Base-by-base conservation (phyloP, 306 rosid genomes). In the Corylus americana region DNA sequence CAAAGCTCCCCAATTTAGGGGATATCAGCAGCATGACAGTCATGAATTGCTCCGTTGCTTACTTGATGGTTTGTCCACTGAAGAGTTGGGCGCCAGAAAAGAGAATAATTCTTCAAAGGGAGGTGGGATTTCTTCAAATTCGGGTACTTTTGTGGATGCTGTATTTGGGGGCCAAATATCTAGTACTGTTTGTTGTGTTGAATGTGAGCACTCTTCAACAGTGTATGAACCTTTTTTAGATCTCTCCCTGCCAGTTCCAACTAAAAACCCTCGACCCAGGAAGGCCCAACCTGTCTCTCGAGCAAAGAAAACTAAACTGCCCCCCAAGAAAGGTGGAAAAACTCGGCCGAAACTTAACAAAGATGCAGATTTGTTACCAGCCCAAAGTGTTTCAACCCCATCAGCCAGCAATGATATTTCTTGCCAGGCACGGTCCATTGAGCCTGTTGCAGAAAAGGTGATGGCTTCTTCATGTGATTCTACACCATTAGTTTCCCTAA, bases 11-110 rank as follows among this genome's bases (percentile, higher is more conserved):
- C 99, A 93, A 64, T 96, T 93, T 81, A 89, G 87, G 80, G 99
- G 97, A 69, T 91, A 87, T 79, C 97, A 93, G 73, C 99, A 96
- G 86, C 99, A 96, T 74, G 99, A 96, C 79, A 91, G 99, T 81
- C 99, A 96, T 14, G 99, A 96, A 87, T 85, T 91, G 83, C 97
- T 96, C 63, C 88, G 88, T 75, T 92, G 88, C 83, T 91, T 96
- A 71, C 88, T 93, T 74, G 99, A 96, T 88, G 98, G 92, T 74
- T 79, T 93, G 84, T 78, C 90, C 80, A 77, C 90, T 45, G 98
- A 96, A 85, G 98, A 93, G 78, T 82, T 86, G 82, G 83, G 92
- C 72, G 74, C 74, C 53, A 91, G 80, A 86, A 91, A 91, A 77
- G 90, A 77, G 42, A 79, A 72, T 68, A 88, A 72, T 69, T 78